Evolutionary conservation across 371 early-diverging fungal genomes (phyloP).

Genomic region (Apophysomyces elegans): DNA sequence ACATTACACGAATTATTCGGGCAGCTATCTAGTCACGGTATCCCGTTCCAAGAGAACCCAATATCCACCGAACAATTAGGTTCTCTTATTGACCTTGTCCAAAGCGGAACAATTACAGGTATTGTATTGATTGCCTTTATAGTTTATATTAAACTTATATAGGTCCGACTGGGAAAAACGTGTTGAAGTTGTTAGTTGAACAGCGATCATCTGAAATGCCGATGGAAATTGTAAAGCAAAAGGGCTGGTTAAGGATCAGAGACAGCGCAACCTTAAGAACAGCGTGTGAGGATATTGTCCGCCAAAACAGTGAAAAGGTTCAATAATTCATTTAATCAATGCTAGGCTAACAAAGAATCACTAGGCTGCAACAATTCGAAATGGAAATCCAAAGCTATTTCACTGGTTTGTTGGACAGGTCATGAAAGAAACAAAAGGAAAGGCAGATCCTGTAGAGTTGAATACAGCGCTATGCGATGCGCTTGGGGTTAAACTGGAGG

Average conservation of each 20-base stretch:
- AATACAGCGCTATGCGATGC: slow-evolving; percentile 57
- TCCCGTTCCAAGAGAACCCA: slow-evolving; percentile 59
- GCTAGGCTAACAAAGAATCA: background rate
- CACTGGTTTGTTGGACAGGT: slow-evolving; percentile 78
- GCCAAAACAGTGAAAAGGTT: slow-evolving; percentile 63
- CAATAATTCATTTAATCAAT: background rate
- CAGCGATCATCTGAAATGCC: slow-evolving; percentile 51
- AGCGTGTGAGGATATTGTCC: slow-evolving; percentile 57
- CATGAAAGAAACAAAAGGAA: slow-evolving; percentile 74
- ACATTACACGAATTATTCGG: slow-evolving; percentile 82
- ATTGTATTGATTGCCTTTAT: slow-evolving; percentile 11
- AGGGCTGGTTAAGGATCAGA: slow-evolving; percentile 72
- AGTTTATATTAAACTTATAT: slow-evolving; percentile 11
- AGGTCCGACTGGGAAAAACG: slow-evolving; percentile 68
- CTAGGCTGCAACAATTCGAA: slow-evolving; percentile 56
- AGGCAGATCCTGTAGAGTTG: slow-evolving; percentile 69
- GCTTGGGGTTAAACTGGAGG: slow-evolving; percentile 42
- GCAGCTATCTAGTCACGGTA: slow-evolving; percentile 61
- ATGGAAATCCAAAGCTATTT: slow-evolving; percentile 62
- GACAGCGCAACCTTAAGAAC: slow-evolving; percentile 52
- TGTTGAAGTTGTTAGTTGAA: slow-evolving; percentile 71
- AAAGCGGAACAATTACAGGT: slow-evolving; percentile 64
- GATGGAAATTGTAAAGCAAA: slow-evolving; percentile 63
- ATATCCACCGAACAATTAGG: slow-evolving; percentile 67
- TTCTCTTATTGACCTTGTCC: slow-evolving; percentile 67